phyloP scores from a whole-genome alignment of 768 basidiomycete genomes.

The Macrolepiota fuliginosa region DNA sequence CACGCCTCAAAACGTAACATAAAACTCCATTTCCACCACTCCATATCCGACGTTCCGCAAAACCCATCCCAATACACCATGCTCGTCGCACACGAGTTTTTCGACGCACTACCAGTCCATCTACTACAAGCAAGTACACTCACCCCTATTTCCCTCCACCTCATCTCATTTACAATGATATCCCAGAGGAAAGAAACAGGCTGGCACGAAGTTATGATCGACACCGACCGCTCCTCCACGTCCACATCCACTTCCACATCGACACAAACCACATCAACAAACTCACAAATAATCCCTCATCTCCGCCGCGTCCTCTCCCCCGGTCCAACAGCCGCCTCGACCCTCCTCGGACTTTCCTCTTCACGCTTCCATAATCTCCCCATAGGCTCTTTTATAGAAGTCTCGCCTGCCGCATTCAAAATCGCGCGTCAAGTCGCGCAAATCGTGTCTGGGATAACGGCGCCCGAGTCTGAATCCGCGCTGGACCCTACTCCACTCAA shows the following conservation, averaged over 20 bases:
- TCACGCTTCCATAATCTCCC: conserved; percentile 68
- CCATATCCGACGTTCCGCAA: conserved; percentile 62
- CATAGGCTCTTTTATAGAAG: conserved; percentile 73
- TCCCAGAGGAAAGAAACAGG: conserved; percentile 71
- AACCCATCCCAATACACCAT: conserved; percentile 65
- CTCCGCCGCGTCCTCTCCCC: conserved; percentile 70
- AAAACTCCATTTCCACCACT: conserved; percentile 67
- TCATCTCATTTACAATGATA: not conserved
- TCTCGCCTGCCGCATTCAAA: conserved; percentile 69
- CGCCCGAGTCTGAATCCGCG: conserved; percentile 7
- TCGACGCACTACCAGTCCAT: conserved; percentile 94
- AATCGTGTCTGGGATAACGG: conserved; percentile 37
- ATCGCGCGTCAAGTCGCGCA: conserved; percentile 68
- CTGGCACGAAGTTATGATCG: conserved; percentile 86
- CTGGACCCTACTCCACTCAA: not conserved
- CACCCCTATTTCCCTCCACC: not conserved
- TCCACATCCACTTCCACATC: conserved; percentile 19
- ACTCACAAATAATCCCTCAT: conserved; percentile 17
- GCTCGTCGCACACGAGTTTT: conserved; percentile 94
- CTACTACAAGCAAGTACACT: conserved; percentile 65
- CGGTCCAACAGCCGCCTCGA: conserved; percentile 43
- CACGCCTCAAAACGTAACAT: conserved; percentile 28
- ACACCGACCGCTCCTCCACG: conserved; percentile 30
- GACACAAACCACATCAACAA: conserved; percentile 9
- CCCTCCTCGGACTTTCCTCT: conserved; percentile 64